phyloP scores from a whole-genome alignment of 176 grass and related monocot species.

The Carex scoparia region DNA sequence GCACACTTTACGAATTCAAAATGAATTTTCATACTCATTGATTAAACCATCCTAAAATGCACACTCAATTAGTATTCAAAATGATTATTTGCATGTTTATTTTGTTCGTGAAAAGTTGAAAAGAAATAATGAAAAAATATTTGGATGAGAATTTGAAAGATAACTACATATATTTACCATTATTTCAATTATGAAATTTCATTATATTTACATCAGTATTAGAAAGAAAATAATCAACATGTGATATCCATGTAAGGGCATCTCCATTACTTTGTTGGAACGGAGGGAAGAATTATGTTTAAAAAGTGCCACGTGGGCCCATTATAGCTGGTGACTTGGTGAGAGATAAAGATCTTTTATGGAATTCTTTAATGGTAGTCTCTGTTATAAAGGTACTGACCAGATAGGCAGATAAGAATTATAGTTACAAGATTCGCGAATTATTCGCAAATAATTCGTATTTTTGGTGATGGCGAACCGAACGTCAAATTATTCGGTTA shows the following conservation, averaged over 20 bases:
- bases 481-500: too few relatives aligned
- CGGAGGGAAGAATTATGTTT: background rate
- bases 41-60: background rate
- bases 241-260: background rate
- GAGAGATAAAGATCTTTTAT: background rate
- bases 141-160: background rate
- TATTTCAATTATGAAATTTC: background rate
- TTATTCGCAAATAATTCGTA: too few relatives aligned
- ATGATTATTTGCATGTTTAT: background rate
- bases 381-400: background rate
- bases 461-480: too few relatives aligned
- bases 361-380: background rate
- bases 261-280: background rate
- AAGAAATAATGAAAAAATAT: background rate
- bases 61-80: background rate
- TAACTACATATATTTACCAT: background rate
- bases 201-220: background rate
- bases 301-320: background rate
- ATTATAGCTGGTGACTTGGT: background rate
- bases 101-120: background rate
- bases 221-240: background rate
- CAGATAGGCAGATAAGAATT: background rate
- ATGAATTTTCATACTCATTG: background rate
- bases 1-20: background rate
- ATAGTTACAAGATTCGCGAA: too few relatives aligned